Conservation (phyloP, 148 eudicot genomes). For the Cornus florida region DNA sequence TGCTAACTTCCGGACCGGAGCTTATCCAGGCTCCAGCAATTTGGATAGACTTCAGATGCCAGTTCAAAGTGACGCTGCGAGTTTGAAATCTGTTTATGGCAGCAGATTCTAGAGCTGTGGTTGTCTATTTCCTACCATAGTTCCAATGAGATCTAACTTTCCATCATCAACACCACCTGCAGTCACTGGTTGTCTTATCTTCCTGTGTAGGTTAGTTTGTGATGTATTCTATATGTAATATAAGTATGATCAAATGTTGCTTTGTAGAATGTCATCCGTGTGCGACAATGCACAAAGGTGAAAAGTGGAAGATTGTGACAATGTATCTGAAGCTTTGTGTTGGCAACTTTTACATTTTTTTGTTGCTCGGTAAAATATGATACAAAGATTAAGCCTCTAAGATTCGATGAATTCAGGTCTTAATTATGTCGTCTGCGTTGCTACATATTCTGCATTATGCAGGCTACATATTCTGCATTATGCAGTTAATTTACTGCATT, state of each 20-base stretch:
- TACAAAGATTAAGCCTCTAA: too few species aligned
- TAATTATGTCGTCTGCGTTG: not conserved
- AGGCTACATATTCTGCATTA: not conserved
- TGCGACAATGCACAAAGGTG: too few species aligned
- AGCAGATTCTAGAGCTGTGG: conserved; percentile 13
- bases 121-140: not conserved
- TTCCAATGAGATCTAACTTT: conserved; percentile 10
- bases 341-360: too few species aligned
- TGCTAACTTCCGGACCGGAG: conserved; percentile 15
- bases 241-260: too few species aligned
- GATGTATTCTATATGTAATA: too few species aligned
- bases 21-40: conserved; percentile 16
- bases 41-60: conserved; percentile 16
- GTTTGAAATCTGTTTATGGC: conserved; percentile 8
- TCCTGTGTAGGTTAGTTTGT: not conserved
- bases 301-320: too few species aligned
- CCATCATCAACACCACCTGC: not conserved
- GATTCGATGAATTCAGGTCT: too few species aligned
- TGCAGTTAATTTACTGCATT: not conserved
- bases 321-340: too few species aligned
- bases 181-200: not conserved
- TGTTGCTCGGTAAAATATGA: too few species aligned
- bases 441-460: not conserved
- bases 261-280: too few species aligned
- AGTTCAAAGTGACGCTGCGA: not conserved